Base-by-base conservation (phyloP, 2,329 filamentous ascomycete genomes). In the Neonectria punicea region DNA sequence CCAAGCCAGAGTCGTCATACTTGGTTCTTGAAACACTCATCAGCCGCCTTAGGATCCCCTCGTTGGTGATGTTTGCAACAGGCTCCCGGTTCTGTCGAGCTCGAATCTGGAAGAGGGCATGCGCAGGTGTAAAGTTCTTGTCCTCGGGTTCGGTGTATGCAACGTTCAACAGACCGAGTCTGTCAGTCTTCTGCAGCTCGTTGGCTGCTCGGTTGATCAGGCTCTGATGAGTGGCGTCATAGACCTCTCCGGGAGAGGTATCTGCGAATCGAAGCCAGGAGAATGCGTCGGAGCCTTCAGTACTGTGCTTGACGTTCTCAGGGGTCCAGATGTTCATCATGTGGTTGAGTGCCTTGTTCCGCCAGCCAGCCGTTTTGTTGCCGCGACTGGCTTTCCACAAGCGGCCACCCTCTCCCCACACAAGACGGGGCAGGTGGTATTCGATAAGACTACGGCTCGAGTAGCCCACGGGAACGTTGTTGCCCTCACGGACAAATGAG, bases 191-290 rank as follows among this genome's bases (percentile, higher is more conserved):
- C 61, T 80, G 77, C 4, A 84, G 76, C 53, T 91, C 84, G 55
- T 89, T 85, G 1, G 91, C 81, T 4, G 93, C 92, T 43, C 94
- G 92, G 58, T 92, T 85, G 71, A 97, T 93, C 2, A 97, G 71
- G 65, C 90, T 90, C 58, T 86, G 84, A 71, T 90, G 91, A 4
- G 92, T 91, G 34, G 90, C 86, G 59, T 85, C 84, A 63, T 91
- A 92, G 1, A 89, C 90, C 67, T 98, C 94, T 10, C 85, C 85
- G 2, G 90, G 83, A 14, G 93, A 96, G 0, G 86, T 84, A 72
- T 97, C 93, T 4, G 92, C 88, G 74, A 99, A 97, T 5, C 94
- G 90, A 64, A 98, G 85, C 89, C 94, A 99, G 0, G 94, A 95
- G 79, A 98, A 98, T 2, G 89, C 86, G 14, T 89, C 87, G 54